Conservation (phyloP, 352 stramenopile species). For the Aphanomyces stellatus region DNA sequence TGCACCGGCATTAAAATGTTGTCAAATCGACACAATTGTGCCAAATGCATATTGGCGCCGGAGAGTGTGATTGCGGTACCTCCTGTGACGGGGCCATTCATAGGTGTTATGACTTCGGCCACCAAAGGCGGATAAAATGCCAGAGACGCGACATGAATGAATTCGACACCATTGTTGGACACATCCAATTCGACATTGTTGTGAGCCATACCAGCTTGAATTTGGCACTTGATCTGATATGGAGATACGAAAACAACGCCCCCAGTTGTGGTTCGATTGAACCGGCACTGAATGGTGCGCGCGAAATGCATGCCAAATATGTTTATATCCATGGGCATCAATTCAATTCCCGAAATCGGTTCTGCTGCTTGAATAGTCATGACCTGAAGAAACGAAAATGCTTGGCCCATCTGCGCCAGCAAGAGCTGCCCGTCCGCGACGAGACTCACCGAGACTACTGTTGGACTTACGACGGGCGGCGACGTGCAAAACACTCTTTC, state of each 20-base stretch:
- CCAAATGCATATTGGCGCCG: conserved; percentile 36
- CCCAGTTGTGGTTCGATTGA: not conserved
- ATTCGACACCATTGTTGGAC: conserved; percentile 33
- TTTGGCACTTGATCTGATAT: conserved; percentile 8
- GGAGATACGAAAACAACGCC: conserved; percentile 12
- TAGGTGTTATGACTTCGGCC: conserved; percentile 26
- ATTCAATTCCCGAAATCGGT: not conserved
- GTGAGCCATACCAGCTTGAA: not conserved
- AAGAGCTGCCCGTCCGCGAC: no score
- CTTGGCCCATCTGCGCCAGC: no score
- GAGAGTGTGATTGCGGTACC: conserved; percentile 52
- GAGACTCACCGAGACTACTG: no score
- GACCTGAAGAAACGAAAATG: no score
- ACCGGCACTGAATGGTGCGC: conserved; percentile 12
- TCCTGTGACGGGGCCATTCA: conserved; percentile 39
- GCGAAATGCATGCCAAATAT: conserved; percentile 27
- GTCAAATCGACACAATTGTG: conserved; percentile 24
- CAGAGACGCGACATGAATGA: conserved; percentile 16
- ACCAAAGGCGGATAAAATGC: conserved; percentile 24
- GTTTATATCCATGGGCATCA: conserved; percentile 25
- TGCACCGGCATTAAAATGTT: not conserved
- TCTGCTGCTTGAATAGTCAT: not conserved
- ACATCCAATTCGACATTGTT: conserved; percentile 11
- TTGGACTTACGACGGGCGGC: no score
- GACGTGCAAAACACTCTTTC: no score